These are phyloP conservation scores for Leonotis leonurus DNA, from an alignment of 257 asterid species.

Conservation along the genomic window DNA sequence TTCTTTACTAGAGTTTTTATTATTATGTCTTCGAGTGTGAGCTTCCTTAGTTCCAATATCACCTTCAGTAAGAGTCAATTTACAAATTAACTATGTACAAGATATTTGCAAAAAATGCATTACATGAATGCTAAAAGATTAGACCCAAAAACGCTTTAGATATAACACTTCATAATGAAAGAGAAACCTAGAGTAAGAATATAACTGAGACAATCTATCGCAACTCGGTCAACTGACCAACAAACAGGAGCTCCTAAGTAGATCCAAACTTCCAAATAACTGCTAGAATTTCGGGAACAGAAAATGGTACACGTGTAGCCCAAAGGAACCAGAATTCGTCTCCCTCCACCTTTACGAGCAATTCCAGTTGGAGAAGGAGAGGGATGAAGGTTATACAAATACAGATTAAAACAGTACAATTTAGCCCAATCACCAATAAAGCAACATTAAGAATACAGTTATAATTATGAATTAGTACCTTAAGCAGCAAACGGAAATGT, in stretches of 20 bases:
- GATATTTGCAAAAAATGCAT: neutral
- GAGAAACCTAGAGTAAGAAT: neutral
- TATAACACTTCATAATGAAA: slow-evolving; percentile 8
- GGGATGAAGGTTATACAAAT: too few relatives aligned
- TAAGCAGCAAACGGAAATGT: neutral
- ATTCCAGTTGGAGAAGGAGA: neutral
- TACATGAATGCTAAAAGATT: neutral
- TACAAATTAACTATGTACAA: slow-evolving; percentile 1
- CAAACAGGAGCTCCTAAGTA: neutral
- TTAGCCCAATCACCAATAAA: neutral
- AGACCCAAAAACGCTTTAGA: neutral
- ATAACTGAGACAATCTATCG: neutral
- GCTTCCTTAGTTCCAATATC: slow-evolving; percentile 20
- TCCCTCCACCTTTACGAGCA: neutral
- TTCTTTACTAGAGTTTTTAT: slow-evolving; percentile 16
- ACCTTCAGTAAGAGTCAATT: slow-evolving; percentile 28
- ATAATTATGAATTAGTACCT: slow-evolving; percentile 6
- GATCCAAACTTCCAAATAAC: neutral
- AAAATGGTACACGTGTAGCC: too few relatives aligned
- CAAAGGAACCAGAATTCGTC: neutral
- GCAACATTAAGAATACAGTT: neutral
- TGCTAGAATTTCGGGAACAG: neutral
- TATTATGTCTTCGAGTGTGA: slow-evolving; percentile 2
- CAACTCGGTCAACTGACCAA: neutral
- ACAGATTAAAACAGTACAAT: neutral